Conservation (phyloP, 2,329 filamentous ascomycete species). For the Fusarium abutilonis region DNA sequence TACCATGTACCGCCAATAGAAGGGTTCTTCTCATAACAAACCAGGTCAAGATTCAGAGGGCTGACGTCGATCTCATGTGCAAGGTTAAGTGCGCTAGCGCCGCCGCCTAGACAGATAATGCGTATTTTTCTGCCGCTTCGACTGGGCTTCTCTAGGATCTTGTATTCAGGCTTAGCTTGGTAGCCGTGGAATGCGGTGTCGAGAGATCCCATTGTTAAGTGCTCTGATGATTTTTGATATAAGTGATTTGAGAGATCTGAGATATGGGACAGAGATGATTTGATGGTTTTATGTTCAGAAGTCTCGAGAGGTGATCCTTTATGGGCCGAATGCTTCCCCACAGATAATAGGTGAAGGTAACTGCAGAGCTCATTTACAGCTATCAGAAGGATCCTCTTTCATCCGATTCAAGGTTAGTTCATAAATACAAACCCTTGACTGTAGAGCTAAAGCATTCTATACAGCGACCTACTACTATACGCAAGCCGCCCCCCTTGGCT, state of each 20-base stretch:
- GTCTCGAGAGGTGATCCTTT: neutral
- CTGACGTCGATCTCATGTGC: neutral
- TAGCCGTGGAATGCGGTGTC: neutral
- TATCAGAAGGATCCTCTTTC: neutral
- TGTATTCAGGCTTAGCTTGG: neutral
- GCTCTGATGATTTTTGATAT: neutral
- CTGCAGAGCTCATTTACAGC: neutral
- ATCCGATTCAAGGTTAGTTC: too few relatives aligned
- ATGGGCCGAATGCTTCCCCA: neutral
- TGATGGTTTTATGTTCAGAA: neutral
- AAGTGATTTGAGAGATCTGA: neutral
- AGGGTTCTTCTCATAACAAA: constrained; percentile 16
- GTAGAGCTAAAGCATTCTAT: too few relatives aligned
- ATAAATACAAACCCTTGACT: too few relatives aligned
- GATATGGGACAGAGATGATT: neutral
- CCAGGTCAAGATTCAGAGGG: too few relatives aligned
- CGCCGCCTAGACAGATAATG: neutral
- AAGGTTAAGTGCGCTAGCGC: neutral
- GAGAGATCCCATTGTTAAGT: neutral
- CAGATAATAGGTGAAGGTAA: neutral
- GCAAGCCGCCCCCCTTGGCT: too few relatives aligned
- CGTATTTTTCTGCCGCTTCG: neutral
- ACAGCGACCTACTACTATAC: too few relatives aligned
- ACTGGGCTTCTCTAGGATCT: neutral
- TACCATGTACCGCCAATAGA: constrained; percentile 23